Base-by-base conservation (phyloP, 2,329 filamentous ascomycete species). In the Hysterium pulicare region DNA sequence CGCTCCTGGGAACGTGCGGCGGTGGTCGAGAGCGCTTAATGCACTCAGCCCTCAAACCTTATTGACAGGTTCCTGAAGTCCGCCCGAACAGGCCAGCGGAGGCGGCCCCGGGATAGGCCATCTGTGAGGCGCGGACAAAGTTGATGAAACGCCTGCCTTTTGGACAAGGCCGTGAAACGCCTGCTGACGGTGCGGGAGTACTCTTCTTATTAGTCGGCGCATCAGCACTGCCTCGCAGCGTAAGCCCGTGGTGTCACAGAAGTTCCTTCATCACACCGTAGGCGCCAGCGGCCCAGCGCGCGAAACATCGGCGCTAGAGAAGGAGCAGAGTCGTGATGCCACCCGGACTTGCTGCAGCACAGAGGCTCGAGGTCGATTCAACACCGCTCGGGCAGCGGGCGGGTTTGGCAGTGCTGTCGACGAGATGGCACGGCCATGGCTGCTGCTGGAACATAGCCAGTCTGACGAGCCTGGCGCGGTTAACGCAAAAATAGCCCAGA, bases 101-200 rank as follows among this genome's bases (percentile, higher is more conserved):
- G 22, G 9, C 5, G 37, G n/a, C 23, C 37, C 15, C 26, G n/a
- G 37, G 37, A 39, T 39, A 39, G 37, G 37, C 37, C 37, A 39
- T 39, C 26, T 39, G 32, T 10, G 37, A n/a, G 37, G 37, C 37
- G 37, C 26, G 26, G 26, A 26, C 13, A 34, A 34, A 3, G 32
- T 24, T 11, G 20, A 34, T 5, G 19, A 13, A 16, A 38, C 19
- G 35, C n/a, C 30, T 24, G 39, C 45, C 47, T 49, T 40, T 31
- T 19, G 28, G 45, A 44, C 23, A 48, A 45, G 44, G 49, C 36
- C 44, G 45, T 49, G 51, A 53, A 52, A 51, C 49, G 45, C 13
- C 38, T 28, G 15, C 22, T 30, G 23, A 13, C 19, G 16, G 5
- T 19, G 21, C 23, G 11, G 5, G 21, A 13, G 32, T 33, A 42